Conservation (phyloP, 2,329 filamentous ascomycete species). For the Pezicula rhizophila region DNA sequence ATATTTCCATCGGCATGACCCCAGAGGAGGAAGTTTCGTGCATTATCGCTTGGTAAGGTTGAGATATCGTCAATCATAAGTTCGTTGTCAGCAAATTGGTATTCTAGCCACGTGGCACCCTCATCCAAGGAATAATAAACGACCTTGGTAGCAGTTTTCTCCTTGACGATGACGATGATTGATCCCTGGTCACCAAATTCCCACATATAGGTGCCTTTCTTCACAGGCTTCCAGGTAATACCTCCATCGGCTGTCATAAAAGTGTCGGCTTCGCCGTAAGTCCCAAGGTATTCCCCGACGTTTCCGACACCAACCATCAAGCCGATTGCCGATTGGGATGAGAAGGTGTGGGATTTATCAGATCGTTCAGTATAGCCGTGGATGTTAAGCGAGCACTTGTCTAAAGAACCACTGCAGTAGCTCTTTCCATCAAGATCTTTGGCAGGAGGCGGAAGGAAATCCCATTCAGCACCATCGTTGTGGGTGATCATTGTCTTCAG, state of each 20-base stretch:
- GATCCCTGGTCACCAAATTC: constrained; percentile 94
- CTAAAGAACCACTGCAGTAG: constrained; percentile 60
- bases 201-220: constrained; percentile 87
- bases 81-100: constrained; percentile 65
- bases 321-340: constrained; percentile 80
- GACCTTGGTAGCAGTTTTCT: constrained; percentile 59
- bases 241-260: constrained; percentile 92
- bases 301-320: constrained; percentile 90
- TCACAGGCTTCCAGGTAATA: constrained; percentile 76
- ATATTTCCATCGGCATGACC: constrained; percentile 55
- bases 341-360: constrained; percentile 79
- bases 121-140: constrained; percentile 77
- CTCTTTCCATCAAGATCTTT: constrained; percentile 65
- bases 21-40: constrained; percentile 90
- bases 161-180: constrained; percentile 79
- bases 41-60: constrained; percentile 82
- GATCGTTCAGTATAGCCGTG: constrained; percentile 91
- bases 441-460: constrained; percentile 63
- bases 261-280: constrained; percentile 61
- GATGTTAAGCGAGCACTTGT: constrained; percentile 79
- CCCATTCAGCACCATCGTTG: constrained; percentile 91
- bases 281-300: constrained; percentile 54
- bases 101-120: constrained; percentile 72
- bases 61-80: constrained; percentile 75
- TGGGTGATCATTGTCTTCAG: constrained; percentile 90